Evolutionary conservation across 2,329 filamentous ascomycete species (phyloP), one percentile per base, ranked within the genome.

Genomic region (Alternaria sp.): DNA sequence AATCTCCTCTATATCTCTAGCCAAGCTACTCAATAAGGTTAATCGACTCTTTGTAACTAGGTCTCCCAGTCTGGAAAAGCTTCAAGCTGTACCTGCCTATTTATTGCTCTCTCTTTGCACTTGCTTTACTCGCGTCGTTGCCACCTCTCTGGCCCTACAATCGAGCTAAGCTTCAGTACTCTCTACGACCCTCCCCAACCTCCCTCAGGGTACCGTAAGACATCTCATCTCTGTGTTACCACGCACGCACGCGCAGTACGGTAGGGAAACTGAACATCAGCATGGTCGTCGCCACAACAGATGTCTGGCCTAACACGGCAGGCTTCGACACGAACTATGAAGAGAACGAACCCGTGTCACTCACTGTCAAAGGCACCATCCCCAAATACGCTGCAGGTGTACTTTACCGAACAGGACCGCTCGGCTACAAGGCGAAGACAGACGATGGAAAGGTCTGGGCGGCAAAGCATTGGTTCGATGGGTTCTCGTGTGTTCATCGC

Each of bases 381-480:
- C 92, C 92, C 1, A 59, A 81, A 1, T 94, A 91, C 82, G 87
- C 87, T 4, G 88, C 90, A 3, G 92, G 92, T 1, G 83, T 86
- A 1, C 82, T 95, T 0, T 94, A 66, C 42, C 61, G 65, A 7
- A 93, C 90, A 0, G 92, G 92, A 0, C 91, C 91, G 0, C 90
- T 91, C 1, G 83, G 86, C 28, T 87, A 85, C 74, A 84, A 85
- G 38, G 79, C 93, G 3, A 82, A 88, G n/a, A 88, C 87, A 0
- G 78, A 85, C 3, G 82, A 82, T 4, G 87, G 88, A n/a, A 79
- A 78, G 14, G 86, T 83, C 0, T 88, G 89, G 69, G 81, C 83
- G 32, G 82, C 89, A 12, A 86, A 84, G 1, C 91, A 95, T 75
- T 95, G 92, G 92, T 95, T 95, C 67, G 92, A 95, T 73, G 90